Conservation (phyloP, 1,139 yeast species). For the Hansenula sp. region DNA sequence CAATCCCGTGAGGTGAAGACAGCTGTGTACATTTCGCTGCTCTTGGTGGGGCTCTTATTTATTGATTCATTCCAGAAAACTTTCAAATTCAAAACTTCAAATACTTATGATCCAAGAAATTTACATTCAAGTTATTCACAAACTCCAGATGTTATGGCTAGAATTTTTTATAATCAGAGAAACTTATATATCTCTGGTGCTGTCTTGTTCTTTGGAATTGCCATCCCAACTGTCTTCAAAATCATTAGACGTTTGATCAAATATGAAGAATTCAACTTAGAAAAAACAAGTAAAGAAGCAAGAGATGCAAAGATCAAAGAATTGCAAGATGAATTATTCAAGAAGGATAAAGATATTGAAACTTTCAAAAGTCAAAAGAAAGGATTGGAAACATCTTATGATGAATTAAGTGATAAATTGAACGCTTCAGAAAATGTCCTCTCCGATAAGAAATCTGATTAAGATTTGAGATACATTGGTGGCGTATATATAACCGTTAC, state of each 20-base stretch:
- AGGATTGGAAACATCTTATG: slow-evolving; percentile 51
- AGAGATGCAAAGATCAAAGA: slow-evolving; percentile 38
- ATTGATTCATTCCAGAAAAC: slow-evolving; percentile 41
- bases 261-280: slow-evolving; percentile 41
- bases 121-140: slow-evolving; percentile 18
- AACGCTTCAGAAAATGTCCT: slow-evolving; percentile 4
- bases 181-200: slow-evolving; percentile 72
- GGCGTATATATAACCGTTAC: too few species aligned
- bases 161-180: slow-evolving; percentile 65
- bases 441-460: slow-evolving; percentile 15
- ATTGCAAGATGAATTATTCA: slow-evolving; percentile 33
- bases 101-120: slow-evolving; percentile 18
- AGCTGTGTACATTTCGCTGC: slow-evolving; percentile 40
- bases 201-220: slow-evolving; percentile 54
- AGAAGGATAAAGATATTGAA: slow-evolving; percentile 44
- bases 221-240: slow-evolving; percentile 54
- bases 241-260: slow-evolving; percentile 55
- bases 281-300: slow-evolving; percentile 18
- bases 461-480: background rate
- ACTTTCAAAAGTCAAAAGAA: slow-evolving; percentile 50
- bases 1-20: slow-evolving; percentile 44
- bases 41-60: slow-evolving; percentile 51
- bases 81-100: slow-evolving; percentile 14
- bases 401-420: slow-evolving; percentile 33
- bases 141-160: slow-evolving; percentile 26